Evolutionary conservation across 164 flowering plant genomes (phyloP).

Genomic region (grape (Vitis vinifera)): DNA sequence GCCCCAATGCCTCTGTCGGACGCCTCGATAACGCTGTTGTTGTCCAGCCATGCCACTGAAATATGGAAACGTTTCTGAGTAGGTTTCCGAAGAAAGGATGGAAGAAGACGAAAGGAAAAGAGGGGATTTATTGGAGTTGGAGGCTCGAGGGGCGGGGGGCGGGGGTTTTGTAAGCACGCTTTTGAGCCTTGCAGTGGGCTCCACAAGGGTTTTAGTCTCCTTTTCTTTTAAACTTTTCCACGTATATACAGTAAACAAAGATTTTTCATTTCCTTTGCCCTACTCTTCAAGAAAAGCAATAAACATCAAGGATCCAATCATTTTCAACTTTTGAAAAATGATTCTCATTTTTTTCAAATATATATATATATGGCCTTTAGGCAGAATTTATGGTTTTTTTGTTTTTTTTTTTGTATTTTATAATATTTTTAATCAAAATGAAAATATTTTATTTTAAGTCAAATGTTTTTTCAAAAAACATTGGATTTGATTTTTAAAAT

Average conservation of each 20-base stretch:
- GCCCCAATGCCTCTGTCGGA: slow-evolving; percentile 56
- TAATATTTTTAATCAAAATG: no score
- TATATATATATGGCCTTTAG: no score
- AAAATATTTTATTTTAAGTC: no score
- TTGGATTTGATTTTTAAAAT: no score
- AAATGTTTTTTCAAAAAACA: no score
- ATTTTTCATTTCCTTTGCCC: background rate
- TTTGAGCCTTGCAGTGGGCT: slow-evolving; percentile 27
- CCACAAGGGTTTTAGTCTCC: slow-evolving; percentile 5
- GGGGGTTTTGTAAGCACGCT: slow-evolving; percentile 19
- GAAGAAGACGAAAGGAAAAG: background rate
- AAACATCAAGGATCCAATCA: background rate
- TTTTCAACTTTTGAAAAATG: no score
- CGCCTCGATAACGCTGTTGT: slow-evolving; percentile 46
- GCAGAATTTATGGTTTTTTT: no score
- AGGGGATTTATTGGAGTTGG: background rate
- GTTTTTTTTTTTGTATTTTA: no score
- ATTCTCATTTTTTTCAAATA: no score
- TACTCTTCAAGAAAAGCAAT: background rate
- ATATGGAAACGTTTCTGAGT: slow-evolving; percentile 6
- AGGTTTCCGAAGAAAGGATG: background rate
- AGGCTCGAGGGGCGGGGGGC: background rate
- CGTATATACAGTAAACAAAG: no score
- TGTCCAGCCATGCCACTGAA: slow-evolving; percentile 27
- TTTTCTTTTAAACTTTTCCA: background rate